Conservation (phyloP, 495 filamentous ascomycete genomes). For the Talaromyces ruber region DNA sequence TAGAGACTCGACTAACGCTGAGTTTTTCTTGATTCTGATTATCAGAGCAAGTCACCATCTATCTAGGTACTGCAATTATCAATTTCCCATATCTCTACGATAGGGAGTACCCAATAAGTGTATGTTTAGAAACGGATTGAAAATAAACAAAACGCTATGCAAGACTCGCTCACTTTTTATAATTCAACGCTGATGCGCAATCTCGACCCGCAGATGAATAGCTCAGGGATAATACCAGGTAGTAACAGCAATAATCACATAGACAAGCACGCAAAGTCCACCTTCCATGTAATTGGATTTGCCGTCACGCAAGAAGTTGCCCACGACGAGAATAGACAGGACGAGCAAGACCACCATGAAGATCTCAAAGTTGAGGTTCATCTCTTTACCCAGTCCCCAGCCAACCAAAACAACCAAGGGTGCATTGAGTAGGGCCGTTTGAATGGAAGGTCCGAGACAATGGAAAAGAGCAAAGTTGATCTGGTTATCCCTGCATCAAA, state of each 20-base stretch:
- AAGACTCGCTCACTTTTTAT: neutral
- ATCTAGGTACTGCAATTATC: too few relatives aligned
- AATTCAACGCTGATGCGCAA: neutral
- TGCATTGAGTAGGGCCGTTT: constrained; percentile 84
- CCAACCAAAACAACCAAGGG: constrained; percentile 77
- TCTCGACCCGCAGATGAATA: neutral
- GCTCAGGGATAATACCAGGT: constrained; percentile 40
- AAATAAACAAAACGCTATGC: neutral
- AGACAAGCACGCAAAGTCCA: constrained; percentile 56
- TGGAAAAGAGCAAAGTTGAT: constrained; percentile 85
- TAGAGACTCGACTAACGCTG: too few relatives aligned
- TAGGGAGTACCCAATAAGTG: too few relatives aligned
- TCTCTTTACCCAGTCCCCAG: constrained; percentile 63
- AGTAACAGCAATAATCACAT: constrained; percentile 46
- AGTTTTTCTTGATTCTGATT: too few relatives aligned
- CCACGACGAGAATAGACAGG: constrained; percentile 76
- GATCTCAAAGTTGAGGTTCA: constrained; percentile 80
- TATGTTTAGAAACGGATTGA: neutral
- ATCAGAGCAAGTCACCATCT: too few relatives aligned
- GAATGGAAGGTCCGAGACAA: constrained; percentile 79
- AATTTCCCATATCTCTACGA: too few relatives aligned
- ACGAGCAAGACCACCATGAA: constrained; percentile 88
- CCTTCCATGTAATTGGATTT: constrained; percentile 80
- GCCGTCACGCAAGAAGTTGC: constrained; percentile 70
- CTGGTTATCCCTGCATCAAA: constrained; percentile 34